A percentile compares a stretch with the other conserved stretches of the same genome.
These are phyloP conservation scores for Kwoniella pini DNA, from an alignment of 768 basidiomycete species.

Conservation along the genomic window DNA sequence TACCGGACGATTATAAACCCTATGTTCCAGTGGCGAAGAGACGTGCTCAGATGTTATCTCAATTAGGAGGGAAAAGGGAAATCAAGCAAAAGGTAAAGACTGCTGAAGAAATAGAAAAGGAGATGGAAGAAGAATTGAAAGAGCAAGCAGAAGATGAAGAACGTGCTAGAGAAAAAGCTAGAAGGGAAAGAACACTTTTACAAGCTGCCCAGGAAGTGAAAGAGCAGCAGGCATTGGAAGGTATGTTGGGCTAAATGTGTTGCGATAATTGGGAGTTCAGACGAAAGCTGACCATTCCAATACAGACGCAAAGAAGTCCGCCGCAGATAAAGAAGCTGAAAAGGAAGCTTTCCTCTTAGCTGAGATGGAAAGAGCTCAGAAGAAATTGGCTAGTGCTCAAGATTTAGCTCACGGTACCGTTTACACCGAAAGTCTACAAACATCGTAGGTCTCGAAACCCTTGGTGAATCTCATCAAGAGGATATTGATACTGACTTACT, in stretches of 20 bases:
- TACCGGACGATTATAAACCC: slow-evolving; percentile 65
- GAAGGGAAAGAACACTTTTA: slow-evolving; percentile 83
- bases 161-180: slow-evolving; percentile 66
- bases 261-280: too few species aligned
- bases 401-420: slow-evolving; percentile 90
- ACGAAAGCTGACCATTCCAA: background rate
- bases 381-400: slow-evolving; percentile 87
- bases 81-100: slow-evolving; percentile 60
- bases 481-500: slow-evolving; percentile 3
- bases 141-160: slow-evolving; percentile 82
- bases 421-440: slow-evolving; percentile 80
- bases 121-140: slow-evolving; percentile 60
- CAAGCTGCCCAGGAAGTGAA: slow-evolving; percentile 96
- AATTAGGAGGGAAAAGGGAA: slow-evolving; percentile 60
- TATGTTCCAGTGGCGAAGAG: slow-evolving; percentile 87
- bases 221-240: slow-evolving; percentile 74
- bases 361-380: slow-evolving; percentile 78
- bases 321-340: slow-evolving; percentile 80
- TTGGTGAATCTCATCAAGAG: slow-evolving; percentile 1
- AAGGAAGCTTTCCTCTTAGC: slow-evolving; percentile 86
- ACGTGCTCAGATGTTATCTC: slow-evolving; percentile 75
- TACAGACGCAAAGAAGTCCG: slow-evolving; percentile 81
- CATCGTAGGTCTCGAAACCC: slow-evolving; percentile 65
- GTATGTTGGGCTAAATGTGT: too few species aligned
- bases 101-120: slow-evolving; percentile 59